These are phyloP conservation scores for Hansenula sp. DNA, from an alignment of 1,139 yeast genomes.

Conservation along the genomic window DNA sequence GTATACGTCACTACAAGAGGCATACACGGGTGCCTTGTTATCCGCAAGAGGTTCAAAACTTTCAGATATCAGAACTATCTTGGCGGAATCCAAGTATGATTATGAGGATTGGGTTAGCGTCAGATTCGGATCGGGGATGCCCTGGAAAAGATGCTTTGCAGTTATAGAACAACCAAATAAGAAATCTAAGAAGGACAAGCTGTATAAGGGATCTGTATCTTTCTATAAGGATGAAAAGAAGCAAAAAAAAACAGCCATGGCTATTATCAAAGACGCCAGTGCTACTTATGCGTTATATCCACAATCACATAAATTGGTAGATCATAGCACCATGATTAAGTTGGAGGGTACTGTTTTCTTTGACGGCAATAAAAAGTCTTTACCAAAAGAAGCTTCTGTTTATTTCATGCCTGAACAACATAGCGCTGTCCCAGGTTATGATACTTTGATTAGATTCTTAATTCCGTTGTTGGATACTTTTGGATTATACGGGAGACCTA, in stretches of 20 bases:
- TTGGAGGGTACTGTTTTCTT: conserved; percentile 79
- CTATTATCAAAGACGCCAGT: conserved; percentile 65
- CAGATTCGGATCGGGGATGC: conserved; percentile 95
- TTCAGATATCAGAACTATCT: conserved; percentile 79
- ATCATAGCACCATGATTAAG: conserved; percentile 83
- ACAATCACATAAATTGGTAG: conserved; percentile 72
- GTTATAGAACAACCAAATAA: conserved; percentile 75
- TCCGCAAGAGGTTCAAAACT: conserved; percentile 84
- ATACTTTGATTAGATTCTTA: conserved; percentile 83
- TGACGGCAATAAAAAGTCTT: conserved; percentile 47
- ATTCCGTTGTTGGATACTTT: conserved; percentile 85
- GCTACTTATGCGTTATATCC: conserved; percentile 94
- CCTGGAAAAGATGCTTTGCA: conserved; percentile 93
- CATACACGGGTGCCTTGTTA: conserved; percentile 90
- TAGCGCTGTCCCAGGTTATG: conserved; percentile 91
- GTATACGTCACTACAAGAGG: conserved; percentile 80
- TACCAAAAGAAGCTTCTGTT: conserved; percentile 72
- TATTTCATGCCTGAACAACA: conserved; percentile 95
- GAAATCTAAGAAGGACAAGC: conserved; percentile 29
- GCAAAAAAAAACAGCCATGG: conserved; percentile 74
- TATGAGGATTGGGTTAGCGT: conserved; percentile 96
- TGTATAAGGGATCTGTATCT: conserved; percentile 52
- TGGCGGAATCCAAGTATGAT: conserved; percentile 79
- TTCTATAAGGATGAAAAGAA: conserved; percentile 69
- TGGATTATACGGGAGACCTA: conserved; percentile 88